These are phyloP conservation scores for Phytomonas francai DNA, from an alignment of 208 protist species.

Conservation along the genomic window DNA sequence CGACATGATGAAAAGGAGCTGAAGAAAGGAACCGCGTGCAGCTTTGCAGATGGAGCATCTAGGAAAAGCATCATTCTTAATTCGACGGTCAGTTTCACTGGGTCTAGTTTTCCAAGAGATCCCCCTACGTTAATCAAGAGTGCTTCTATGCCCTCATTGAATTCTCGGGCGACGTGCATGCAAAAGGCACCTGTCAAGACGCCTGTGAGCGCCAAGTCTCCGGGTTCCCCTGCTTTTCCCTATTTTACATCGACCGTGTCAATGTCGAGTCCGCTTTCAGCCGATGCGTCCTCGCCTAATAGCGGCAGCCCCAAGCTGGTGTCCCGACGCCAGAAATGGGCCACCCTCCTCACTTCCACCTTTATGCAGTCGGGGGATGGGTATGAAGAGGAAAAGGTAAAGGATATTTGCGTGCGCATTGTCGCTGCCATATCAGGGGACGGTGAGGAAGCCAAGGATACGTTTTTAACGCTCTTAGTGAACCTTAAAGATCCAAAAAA, in stretches of 20 bases:
- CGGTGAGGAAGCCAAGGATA: constrained; percentile 37
- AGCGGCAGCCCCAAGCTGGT: background rate
- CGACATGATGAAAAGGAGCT: background rate
- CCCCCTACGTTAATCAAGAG: background rate
- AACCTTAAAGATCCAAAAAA: constrained; percentile 73
- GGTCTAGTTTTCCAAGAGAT: background rate
- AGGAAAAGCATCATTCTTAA: background rate
- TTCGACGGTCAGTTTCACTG: background rate
- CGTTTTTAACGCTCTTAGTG: constrained; percentile 55
- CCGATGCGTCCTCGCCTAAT: background rate
- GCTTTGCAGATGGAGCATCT: background rate
- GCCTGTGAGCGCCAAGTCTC: constrained; percentile 17
- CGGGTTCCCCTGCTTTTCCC: constrained; percentile 7
- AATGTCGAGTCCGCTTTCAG: background rate
- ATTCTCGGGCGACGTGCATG: background rate
- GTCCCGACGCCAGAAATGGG: constrained; percentile 27
- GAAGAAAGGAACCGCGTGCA: background rate
- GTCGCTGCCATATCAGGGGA: constrained; percentile 46
- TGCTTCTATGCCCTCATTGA: background rate
- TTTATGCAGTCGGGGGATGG: constrained; percentile 31
- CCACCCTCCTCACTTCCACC: constrained; percentile 22
- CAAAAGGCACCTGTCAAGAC: constrained; percentile 26
- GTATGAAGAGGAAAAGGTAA: constrained; percentile 28
- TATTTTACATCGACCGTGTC: constrained; percentile 10
- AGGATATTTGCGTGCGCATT: constrained; percentile 34